Evolutionary conservation across 495 filamentous ascomycete genomes (phyloP).

Genomic region (Margaritispora aquatica): DNA sequence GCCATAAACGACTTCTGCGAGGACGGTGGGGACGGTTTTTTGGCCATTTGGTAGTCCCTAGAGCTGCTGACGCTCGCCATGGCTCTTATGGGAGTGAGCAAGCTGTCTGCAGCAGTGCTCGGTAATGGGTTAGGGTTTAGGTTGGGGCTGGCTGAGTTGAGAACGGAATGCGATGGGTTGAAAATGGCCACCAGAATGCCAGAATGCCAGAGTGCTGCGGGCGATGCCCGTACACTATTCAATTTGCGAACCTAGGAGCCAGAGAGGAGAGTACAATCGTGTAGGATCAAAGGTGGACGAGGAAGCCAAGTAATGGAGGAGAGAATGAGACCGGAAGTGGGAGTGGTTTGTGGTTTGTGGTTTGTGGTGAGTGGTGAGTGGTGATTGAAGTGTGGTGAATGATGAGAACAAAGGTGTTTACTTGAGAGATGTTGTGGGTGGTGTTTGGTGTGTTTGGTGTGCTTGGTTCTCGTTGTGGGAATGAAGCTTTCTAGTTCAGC

Average conservation of each 20-base stretch:
- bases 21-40: conserved; percentile 16
- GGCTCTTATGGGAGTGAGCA: not conserved
- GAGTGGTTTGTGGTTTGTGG: too few relatives aligned
- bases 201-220: conserved; percentile 19
- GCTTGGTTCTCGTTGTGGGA: too few relatives aligned
- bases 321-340: too few relatives aligned
- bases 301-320: too few relatives aligned
- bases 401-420: too few relatives aligned
- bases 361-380: too few relatives aligned
- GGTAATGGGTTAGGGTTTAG: not conserved
- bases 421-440: too few relatives aligned
- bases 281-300: not conserved
- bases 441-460: too few relatives aligned
- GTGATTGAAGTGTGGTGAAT: too few relatives aligned
- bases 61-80: conserved; percentile 19
- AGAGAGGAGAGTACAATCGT: not conserved
- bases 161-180: not conserved
- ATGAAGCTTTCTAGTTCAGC: too few relatives aligned
- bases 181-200: conserved; percentile 10
- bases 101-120: not conserved
- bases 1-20: conserved; percentile 19
- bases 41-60: conserved; percentile 6
- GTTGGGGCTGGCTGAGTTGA: too few relatives aligned
- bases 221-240: conserved; percentile 11
- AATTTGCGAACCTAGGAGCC: not conserved